These are phyloP conservation scores for Psilocybe tampanensis DNA, from an alignment of 768 basidiomycete species.

Conservation along the genomic window DNA sequence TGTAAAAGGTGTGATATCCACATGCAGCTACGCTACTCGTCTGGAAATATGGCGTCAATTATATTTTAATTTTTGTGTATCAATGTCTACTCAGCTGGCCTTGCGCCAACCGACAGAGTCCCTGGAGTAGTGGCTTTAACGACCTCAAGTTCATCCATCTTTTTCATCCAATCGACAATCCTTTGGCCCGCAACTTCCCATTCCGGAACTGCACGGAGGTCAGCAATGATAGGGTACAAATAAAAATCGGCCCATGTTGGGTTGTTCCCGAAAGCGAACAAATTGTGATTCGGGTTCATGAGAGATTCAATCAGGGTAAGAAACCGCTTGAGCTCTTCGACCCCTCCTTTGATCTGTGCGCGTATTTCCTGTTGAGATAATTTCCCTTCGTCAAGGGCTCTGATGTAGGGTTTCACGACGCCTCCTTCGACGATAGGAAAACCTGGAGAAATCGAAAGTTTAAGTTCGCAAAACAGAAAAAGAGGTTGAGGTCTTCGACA, in stretches of 20 bases:
- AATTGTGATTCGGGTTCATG: conserved; percentile 26
- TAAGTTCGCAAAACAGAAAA: neutral
- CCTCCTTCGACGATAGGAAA: conserved; percentile 31
- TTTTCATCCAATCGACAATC: conserved; percentile 24
- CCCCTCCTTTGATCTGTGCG: conserved; percentile 20
- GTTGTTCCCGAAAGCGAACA: conserved; percentile 22
- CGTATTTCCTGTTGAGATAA: conserved; percentile 22
- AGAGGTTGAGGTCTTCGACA: neutral
- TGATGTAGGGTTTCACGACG: conserved; percentile 34
- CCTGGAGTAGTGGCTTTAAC: conserved; percentile 27
- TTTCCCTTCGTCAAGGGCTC: conserved; percentile 27
- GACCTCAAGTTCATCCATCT: conserved; percentile 29
- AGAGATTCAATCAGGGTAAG: conserved; percentile 27
- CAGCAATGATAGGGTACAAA: conserved; percentile 32
- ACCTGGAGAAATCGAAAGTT: conserved; percentile 16
- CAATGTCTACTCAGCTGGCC: neutral
- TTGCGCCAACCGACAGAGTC: conserved; percentile 16
- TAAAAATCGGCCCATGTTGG: conserved; percentile 37
- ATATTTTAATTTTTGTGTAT: too few relatives aligned
- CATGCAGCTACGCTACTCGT: too few relatives aligned
- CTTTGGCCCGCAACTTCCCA: conserved; percentile 22
- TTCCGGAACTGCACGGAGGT: conserved; percentile 31
- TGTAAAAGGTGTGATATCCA: too few relatives aligned
- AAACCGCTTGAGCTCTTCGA: conserved; percentile 23
- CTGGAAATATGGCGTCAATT: too few relatives aligned